Evolutionary conservation across 2,329 filamentous ascomycete species (phyloP), one percentile per base, ranked within the genome.

Genomic region (Aspergillus sp.): DNA sequence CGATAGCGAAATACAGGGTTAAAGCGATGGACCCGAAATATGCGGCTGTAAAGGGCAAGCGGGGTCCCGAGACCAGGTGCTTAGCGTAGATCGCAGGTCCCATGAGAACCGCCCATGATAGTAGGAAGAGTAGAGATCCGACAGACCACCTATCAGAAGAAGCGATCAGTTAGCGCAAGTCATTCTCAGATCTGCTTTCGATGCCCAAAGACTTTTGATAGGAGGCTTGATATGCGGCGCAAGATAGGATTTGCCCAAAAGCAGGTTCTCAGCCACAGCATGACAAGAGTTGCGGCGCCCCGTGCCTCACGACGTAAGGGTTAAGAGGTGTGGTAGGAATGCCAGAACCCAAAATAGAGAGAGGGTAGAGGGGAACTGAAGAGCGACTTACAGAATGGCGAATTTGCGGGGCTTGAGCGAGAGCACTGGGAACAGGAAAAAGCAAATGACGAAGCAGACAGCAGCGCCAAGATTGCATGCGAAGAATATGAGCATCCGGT

Each of bases 21-120:
- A 98, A 80, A 50, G 83, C 86, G 72, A 98, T 97, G 65, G 92
- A 95, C 55, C 93, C 93, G 81, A 98, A 97, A 82, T 98, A 98
- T 63, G 92, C 91, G 49, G 90, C 91, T 31, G 94, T 97, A 76
- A 98, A 98, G 3, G 95, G 95, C 64, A 98, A 82, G 70, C 95
- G 88, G 71, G 92, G 85, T 57, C 89, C 87, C 60, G 94, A 98
- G 60, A 93, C 81, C 66, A 98, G 85, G 80, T 99, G 95, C 71
- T 89, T 88, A 64, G 89, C 77, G 77, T 98, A 99, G 69, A 88
- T 84, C 80, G 89, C 84, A 41, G 92, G 93, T 59, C 95, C 95
- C 91, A 97, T 96, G 80, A 98, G 86, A 68, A 94, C 92, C 28
- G 92, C 93, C 85, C 95, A 99, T 69, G 93, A 97, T 69, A 88